Base-by-base conservation (phyloP, 2,329 filamentous ascomycete genomes). In the Polychaeton citri region DNA sequence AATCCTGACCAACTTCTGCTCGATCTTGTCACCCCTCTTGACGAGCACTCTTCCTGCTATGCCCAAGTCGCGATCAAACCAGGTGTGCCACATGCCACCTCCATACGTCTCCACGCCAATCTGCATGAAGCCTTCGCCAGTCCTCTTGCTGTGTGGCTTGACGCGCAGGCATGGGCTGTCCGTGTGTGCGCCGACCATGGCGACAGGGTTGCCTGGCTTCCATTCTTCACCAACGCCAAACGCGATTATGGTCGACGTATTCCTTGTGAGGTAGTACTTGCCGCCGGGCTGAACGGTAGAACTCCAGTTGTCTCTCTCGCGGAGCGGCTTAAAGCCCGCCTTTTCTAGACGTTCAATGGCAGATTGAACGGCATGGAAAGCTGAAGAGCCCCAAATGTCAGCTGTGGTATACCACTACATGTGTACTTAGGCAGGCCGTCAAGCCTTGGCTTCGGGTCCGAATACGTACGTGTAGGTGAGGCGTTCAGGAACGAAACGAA, bases 91-190 rank as follows among this genome's bases (percentile, higher is more conserved):
- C 52, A 96, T 79, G 38, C 90, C 90, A 42, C 90, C 90, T 36
- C 90, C 90, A 54, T 98, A 98, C 2, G 85, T 88, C 68, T 98
- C 90, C 35, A 95, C 88, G 36, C 87, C 90, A 38, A 98, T 79
- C 62, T 98, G 90, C 43, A 95, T 63, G 60, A 90, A 98, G 9
- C 88, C 88, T 45, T 82, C 81, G 38, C 74, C 77, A 52, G 74
- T 72, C 64, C 88, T 90, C 64, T 88, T 94, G 54, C 84, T 93
- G 30, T 94, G 79, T 9, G 90, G 90, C 68, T 98, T 98, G 58
- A 98, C 69, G 40, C 88, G 79, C 34, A 98, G 72, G 49, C 82
- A 87, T 5, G 85, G 86, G 8, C 87, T 95, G 63, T 98, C 90
- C 40, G 90, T 96, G 62, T 98, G 88, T 26, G 90, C 87, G 48